Evolutionary conservation across 2,329 filamentous ascomycete genomes (phyloP), one percentile per base, ranked within the genome.

Genomic region (Arthrobotrys megalospora): DNA sequence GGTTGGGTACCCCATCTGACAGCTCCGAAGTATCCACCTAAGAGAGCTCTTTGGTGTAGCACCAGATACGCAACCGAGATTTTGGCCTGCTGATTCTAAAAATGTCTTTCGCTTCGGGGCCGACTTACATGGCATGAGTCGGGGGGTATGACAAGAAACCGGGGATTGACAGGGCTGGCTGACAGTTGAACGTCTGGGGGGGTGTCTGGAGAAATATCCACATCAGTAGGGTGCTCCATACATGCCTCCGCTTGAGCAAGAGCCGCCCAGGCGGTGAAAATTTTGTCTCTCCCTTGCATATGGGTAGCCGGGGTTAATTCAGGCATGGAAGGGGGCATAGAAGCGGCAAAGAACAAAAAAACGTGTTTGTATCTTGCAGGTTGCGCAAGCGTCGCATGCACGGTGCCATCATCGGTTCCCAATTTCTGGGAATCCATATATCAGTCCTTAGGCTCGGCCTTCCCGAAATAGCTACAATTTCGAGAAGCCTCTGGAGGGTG

Each of bases 331-430:
- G 50, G 36, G 28, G 52, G 41, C 45, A 75, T 62, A 28, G 70
- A 68, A 75, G 53, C 28, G 47, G 70, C 62, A 62, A 68, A 75
- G 63, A 65, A 75, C 50, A 36, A 73, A 73, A 75, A 75, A 75
- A 75, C 64, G 69, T 60, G 53, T 63, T 34, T 73, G 69, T 53
- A 72, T 73, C 69, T 73, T 73, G 64, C 72, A 69, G 65, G 55
- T 76, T 76, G 65, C 72, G 64, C 66, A 77, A 71, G 73, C 72
- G 58, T 73, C 38, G 52, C 60, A 77, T 77, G 73, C 73, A 71
- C 50, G 43, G 73, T 77, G 66, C 73, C 73, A 77, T 77, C 66
- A 77, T 77, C 66, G 73, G 50, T 65, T 76, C 73, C 73, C 65
- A 67, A 60, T 50, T 52, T 52, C 73, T 77, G 73, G 73, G 73